Evolutionary conservation across 169 alveolate genomes (phyloP), one percentile per base, ranked within the genome.

Genomic region (Cryptosporidium viatorum): DNA sequence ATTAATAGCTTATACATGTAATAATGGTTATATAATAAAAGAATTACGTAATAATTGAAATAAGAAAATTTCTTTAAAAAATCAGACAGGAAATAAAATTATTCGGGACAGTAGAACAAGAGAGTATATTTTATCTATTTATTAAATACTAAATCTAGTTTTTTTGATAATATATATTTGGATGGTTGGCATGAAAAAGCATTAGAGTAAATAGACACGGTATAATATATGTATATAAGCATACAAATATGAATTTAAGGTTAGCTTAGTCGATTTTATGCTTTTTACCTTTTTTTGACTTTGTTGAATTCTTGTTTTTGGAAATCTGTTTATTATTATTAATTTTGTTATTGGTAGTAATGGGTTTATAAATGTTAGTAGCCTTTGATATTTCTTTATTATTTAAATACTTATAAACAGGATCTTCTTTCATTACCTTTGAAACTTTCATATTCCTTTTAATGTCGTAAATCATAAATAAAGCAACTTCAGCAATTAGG

Each of bases 391-490:
- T 45, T 48, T 80, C 51, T 23, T 80, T 59, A 33, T 35, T 59
- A 26, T 65, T 67, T 35, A 80, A 48, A 48, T 59, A 80, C n/a
- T 29, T 80, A 62, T 43, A 65, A 26, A 80, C 50, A 3, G 80
- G 89, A 26, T 80, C 89, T 26, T 80, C 68, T 31, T 59, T 59
- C 21, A 31, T 65, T 0, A 33, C 33, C 26, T 80, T 80, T 16
- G 75, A 59, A 21, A 80, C 45, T 33, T 80, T 80, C 68, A 62
- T 59, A 80, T 80, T 80, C 31, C 89, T 80, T 65, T 80, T 80
- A 60, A 80, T 33, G 33, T 80, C 89, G 35, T 80, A 80, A 12
- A 80, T 41, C 69, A 80, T 80, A 23, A 80, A 65, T 14, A 80
- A 58, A 14, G 69, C 59, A 48, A 80, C 75, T 65, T 80, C 89